Percentiles rank a stretch among this genome's conserved stretches.
Evolutionary conservation across 495 filamentous ascomycete genomes (phyloP).

Genomic region (Neurospora tetraspora): DNA sequence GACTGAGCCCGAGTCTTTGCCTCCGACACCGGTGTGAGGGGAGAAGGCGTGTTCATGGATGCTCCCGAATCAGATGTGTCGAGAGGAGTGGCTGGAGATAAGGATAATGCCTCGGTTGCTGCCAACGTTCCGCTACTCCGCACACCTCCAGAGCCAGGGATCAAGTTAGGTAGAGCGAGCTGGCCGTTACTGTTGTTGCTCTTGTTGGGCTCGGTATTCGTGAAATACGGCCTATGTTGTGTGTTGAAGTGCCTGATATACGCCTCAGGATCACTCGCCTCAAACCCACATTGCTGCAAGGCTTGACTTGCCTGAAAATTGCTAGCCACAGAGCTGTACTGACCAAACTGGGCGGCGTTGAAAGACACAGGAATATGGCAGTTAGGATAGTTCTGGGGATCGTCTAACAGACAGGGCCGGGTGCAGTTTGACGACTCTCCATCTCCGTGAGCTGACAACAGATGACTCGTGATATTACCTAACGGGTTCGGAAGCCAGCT

Average conservation of each 20-base stretch:
- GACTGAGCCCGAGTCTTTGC: constrained; percentile 4
- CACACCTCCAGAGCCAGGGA: not conserved
- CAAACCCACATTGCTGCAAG: constrained; percentile 21
- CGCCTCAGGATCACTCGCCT: constrained; percentile 17
- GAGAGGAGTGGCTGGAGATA: constrained; percentile 15
- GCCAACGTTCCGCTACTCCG: constrained; percentile 1
- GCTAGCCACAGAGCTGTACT: constrained; percentile 7
- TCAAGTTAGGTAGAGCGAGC: not conserved
- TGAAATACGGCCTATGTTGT: constrained; percentile 15
- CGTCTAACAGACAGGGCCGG: constrained; percentile 20
- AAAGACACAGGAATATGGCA: constrained; percentile 18
- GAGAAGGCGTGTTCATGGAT: constrained; percentile 19
- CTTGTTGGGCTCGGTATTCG: not conserved
- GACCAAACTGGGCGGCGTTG: constrained; percentile 8
- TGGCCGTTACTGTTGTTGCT: not conserved
- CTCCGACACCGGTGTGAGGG: constrained; percentile 18
- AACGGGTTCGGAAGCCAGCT: constrained; percentile 6
- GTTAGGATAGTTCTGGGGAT: constrained; percentile 15
- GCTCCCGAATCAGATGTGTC: constrained; percentile 19
- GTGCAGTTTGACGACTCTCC: constrained; percentile 13
- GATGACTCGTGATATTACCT: constrained; percentile 20
- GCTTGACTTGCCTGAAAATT: constrained; percentile 8
- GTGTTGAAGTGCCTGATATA: constrained; percentile 24
- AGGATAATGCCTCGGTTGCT: constrained; percentile 15
- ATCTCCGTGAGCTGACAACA: constrained; percentile 17